These are phyloP conservation scores for Chrysopogon serrulatus DNA, from an alignment of 176 grass and related monocot genomes.

Conservation along the genomic window DNA sequence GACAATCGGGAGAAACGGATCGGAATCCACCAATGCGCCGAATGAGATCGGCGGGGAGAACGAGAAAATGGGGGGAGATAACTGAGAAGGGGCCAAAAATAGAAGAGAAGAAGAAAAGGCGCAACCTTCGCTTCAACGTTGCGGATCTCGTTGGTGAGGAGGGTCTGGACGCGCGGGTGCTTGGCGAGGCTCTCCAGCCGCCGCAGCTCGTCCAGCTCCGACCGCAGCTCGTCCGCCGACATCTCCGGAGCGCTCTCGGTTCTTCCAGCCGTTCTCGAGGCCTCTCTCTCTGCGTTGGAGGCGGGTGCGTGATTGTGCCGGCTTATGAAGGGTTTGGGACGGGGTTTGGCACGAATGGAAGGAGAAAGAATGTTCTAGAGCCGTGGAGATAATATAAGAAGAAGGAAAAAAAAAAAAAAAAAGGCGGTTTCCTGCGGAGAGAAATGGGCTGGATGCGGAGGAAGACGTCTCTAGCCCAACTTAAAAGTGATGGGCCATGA, in stretches of 20 bases:
- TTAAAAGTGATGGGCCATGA: background rate
- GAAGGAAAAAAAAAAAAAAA: no score
- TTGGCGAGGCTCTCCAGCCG: constrained; percentile 66
- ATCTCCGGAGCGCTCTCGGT: background rate
- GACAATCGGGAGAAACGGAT: background rate
- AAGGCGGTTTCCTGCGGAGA: background rate
- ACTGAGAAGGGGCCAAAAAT: background rate
- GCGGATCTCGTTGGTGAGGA: constrained; percentile 71
- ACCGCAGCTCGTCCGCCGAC: constrained; percentile 59
- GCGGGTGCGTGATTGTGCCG: background rate
- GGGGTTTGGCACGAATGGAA: constrained; percentile 17
- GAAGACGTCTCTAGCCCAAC: background rate
- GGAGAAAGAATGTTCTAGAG: constrained; percentile 62
- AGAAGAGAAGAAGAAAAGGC: background rate
- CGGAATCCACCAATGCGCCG: background rate
- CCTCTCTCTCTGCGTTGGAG: background rate
- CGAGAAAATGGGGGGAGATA: background rate
- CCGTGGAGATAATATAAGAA: background rate
- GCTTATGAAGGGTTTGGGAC: constrained; percentile 20
- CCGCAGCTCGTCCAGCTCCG: constrained; percentile 77
- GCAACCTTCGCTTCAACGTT: constrained; percentile 63
- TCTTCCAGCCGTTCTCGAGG: background rate
- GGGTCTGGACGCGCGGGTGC: constrained; percentile 57
- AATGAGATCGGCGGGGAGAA: background rate
- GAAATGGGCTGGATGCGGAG: background rate